A percentile compares a stretch with the other conserved stretches of the same genome.
Evolutionary conservation across 345 rosid species (phyloP).

Genomic region (Camelina sativa): DNA sequence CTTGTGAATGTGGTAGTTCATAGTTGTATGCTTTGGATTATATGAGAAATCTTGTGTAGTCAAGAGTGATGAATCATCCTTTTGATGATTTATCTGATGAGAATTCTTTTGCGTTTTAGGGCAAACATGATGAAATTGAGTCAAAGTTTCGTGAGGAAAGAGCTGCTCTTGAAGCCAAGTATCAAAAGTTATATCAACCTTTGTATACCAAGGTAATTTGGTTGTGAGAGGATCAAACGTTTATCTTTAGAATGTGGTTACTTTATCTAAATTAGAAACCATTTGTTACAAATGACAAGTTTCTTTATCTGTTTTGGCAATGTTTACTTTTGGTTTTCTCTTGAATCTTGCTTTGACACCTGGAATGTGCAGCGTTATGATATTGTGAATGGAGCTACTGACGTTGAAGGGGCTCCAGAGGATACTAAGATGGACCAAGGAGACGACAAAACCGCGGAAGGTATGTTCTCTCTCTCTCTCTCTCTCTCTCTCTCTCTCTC

Average conservation of each 20-base stretch:
- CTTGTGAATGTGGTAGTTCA: background rate
- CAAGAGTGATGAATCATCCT: background rate
- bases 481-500: background rate
- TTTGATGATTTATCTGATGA: constrained; percentile 7
- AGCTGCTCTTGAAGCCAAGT: constrained; percentile 87
- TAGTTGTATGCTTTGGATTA: background rate
- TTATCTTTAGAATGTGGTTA: too few species aligned
- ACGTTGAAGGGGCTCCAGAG: constrained; percentile 60
- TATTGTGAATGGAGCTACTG: constrained; percentile 79
- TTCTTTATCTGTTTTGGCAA: background rate
- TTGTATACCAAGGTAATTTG: constrained; percentile 69
- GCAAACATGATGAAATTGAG: constrained; percentile 83
- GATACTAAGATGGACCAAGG: constrained; percentile 62
- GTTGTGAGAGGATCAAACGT: background rate
- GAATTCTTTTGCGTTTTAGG: constrained; percentile 49
- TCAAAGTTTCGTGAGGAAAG: constrained; percentile 85
- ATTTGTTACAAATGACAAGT: background rate
- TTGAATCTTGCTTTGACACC: constrained; percentile 8
- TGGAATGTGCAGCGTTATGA: constrained; percentile 68
- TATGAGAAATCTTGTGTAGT: background rate
- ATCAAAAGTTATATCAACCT: constrained; percentile 83
- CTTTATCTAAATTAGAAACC: background rate
- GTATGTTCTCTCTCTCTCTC: constrained; percentile 42
- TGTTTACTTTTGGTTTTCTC: background rate
- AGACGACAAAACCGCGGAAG: constrained; percentile 62